Base-by-base conservation (phyloP, 768 basidiomycete species). In the Boletus rufocinnamomeus region DNA sequence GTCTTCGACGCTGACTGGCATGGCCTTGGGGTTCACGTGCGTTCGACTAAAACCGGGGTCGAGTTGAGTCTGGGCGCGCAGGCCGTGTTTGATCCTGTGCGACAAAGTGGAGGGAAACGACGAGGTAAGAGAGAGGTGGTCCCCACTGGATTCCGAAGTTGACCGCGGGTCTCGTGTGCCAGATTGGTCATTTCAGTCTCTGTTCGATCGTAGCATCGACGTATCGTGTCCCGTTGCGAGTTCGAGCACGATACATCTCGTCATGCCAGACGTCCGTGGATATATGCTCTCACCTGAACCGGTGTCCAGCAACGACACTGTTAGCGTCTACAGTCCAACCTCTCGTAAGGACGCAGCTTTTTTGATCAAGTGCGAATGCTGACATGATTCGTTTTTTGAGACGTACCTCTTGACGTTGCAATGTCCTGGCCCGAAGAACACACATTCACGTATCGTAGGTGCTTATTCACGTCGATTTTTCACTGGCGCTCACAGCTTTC, bases 1-100 rank as follows among this genome's bases (percentile, higher is more conserved):
- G 74, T 96, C 4, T 95, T 98, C 64, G 91, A 93, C 63, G 90
- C 92, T 5, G 88, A 93, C 65, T 97, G 93, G 91, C 93, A 96
- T 67, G 90, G 91, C 1, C 83, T 98, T 68, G 84, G 87, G 10
- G 76, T 96, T 1, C 88, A 93, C 69, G 90, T 93, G 3, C 71
- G 80, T 25, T 91, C 86, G 78, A 78, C 76, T 23, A 76, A 79
- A 44, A 72, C 71, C 35, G 87, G 84, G 17, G 77, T 93, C 23
- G 84, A 89, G 69, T 80, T 92, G 37, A 76, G 79, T 59, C 72
- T 95, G 52, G 80, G 80, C 3, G 85, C 88, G 58, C 93, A 94
- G 68, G 82, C 86, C 17, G 88, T 98, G 6, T 80, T 85, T 16
- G 87, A 98, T 70, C 88, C 95, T 17, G 76, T 95, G 28, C 82